Base-by-base conservation (phyloP, 176 grass and related monocot genomes). In the Tuctoria greenei region DNA sequence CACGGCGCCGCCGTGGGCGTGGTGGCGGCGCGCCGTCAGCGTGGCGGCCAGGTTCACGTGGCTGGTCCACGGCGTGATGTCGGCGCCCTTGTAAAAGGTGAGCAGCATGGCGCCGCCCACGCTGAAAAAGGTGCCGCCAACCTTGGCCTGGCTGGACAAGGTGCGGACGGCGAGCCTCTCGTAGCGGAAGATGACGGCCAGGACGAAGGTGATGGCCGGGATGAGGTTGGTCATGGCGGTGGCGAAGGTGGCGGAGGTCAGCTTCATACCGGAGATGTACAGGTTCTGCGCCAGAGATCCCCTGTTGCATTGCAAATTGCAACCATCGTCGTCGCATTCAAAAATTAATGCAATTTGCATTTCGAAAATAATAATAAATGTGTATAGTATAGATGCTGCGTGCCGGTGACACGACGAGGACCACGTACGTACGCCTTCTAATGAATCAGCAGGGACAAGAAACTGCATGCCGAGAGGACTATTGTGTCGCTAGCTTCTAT, bases 31-130 rank as follows among this genome's bases (percentile, higher is more conserved):
- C 57, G 73, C 34, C 12, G 60, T 18, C 10, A 76, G 54, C 26
- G 54, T 14, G 4, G 75, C 76, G 3, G 72, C 28, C 14, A 99
- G 89, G 81, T 95, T 44, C 20, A 95, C 10, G 69, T 75, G 23
- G 43, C 64, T 90, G 16, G 26, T 8, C 91, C 95, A 92, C 0
- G 87, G 70, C 8, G 66, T 82, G 69, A 99, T 57, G 39, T 84
- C 82, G 0, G 77, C 61, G 42, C 95, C 95, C 84, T 90, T 95
- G 89, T 88, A 99, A 37, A 99, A 90, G 46, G 92, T 92, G 42
- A 99, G 95, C 1, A 99, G 75, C 95, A 99, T 92, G 61, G 95
- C 95, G 10, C 95, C 95, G 4, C 82, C 87, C 50, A 99, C 74
- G 34, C 95, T 85, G 11, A 92, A n/a, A 1, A 99, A 21, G 6